Evolutionary conservation across 495 filamentous ascomycete genomes (phyloP), one percentile per base, ranked within the genome.

Genomic region (Parathielavia hyrcaniae): DNA sequence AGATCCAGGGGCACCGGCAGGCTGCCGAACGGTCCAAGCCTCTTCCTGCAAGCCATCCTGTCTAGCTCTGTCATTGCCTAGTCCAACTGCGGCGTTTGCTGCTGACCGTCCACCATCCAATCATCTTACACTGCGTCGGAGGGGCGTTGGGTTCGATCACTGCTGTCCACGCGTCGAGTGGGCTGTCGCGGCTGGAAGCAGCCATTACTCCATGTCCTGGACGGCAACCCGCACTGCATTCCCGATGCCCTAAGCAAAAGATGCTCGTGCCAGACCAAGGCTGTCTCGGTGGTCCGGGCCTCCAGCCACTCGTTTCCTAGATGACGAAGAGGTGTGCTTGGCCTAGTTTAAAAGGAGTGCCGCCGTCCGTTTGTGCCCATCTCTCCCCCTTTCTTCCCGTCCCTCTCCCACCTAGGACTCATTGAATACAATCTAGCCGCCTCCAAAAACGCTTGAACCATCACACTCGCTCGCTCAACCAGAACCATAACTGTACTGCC

Each of bases 121-220:
- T 58, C 1, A 39, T 16, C n/a, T 51, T 2, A 0, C 12, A 20
- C 11, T 39, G 32, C 23, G 40, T 40, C 58, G 39, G 39, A 41
- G 51, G 46, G 52, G 47, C 51, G 53, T 47, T 52, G 38, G 19
- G 58, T 56, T 56, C 58, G 53, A 8, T 53, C 39, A 49, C 13
- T 11, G n/a, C 53, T 6, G 30, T 55, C 36, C 45, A 50, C 58
- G 51, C 53, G 52, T 60, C 39, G 22, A 39, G 38, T 43, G 23
- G 26, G 16, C 38, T 20, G 14, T 32, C 36, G 52, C 51, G n/a
- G 39, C 30, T 50, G 38, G 43, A 12, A 12, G 30, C 36, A 39
- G 52, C 57, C 17, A 16, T 10, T 1, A 23, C 23, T 34, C 39
- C n/a, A n/a, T 17, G 30, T 30, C 19, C 17, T 14, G 36, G 7